Conservation (phyloP, 768 basidiomycete species). For the Tylopilus cervinicoccineus region DNA sequence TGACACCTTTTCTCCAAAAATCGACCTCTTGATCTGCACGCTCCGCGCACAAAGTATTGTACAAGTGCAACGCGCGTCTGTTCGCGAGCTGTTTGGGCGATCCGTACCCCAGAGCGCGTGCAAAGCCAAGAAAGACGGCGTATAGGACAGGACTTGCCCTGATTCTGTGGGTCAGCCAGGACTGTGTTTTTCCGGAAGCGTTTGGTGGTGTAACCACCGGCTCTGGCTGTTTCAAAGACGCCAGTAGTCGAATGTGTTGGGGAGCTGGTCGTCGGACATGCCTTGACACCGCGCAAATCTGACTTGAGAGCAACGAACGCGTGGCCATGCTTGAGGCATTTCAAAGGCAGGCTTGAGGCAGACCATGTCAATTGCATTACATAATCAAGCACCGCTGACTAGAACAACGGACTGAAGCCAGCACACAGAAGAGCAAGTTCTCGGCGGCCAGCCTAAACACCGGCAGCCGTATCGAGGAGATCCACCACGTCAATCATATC, state of each 20-base stretch:
- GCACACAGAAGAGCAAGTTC: no score
- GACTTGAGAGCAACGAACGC: conserved; percentile 13
- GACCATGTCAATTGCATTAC: neutral
- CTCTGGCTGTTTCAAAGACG: conserved; percentile 4
- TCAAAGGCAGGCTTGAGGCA: no score
- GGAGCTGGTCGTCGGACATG: conserved; percentile 5
- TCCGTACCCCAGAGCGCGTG: conserved; percentile 54
- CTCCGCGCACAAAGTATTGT: conserved; percentile 51
- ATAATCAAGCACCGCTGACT: no score
- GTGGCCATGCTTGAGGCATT: conserved; percentile 7
- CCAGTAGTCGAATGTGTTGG: conserved; percentile 11
- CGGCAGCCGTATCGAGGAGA: no score
- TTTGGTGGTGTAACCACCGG: conserved; percentile 1
- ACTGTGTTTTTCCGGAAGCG: conserved; percentile 26
- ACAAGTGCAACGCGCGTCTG: conserved; percentile 52
- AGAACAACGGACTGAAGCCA: no score
- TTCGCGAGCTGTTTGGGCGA: conserved; percentile 60
- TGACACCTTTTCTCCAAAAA: conserved; percentile 65
- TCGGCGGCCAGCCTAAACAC: no score
- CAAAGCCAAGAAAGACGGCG: conserved; percentile 44
- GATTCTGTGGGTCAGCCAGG: conserved; percentile 56
- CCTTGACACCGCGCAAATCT: conserved; percentile 2
- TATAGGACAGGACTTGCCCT: conserved; percentile 46
- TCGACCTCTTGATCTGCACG: conserved; percentile 53
- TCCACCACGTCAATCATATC: no score